Conservation (phyloP, 805 yeast genomes). For the Candida boidinii region DNA sequence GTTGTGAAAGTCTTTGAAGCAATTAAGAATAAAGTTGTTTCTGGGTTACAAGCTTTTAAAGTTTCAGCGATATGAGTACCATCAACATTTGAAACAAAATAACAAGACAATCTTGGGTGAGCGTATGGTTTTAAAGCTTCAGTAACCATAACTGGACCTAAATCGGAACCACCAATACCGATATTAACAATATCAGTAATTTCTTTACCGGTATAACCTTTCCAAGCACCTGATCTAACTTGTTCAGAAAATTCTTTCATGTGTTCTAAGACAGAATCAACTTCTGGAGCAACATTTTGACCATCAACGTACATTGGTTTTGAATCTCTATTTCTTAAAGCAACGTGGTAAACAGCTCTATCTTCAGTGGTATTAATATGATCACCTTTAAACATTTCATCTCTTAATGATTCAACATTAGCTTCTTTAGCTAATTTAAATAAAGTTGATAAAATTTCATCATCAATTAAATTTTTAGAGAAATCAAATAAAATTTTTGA, state of each 20-base stretch:
- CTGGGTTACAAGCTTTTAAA: slow-evolving; percentile 69
- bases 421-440: slow-evolving; percentile 84
- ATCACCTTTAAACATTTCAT: slow-evolving; percentile 85
- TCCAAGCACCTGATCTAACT: slow-evolving; percentile 92
- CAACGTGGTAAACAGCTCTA: slow-evolving; percentile 95
- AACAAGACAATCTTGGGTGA: slow-evolving; percentile 64
- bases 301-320: slow-evolving; percentile 87
- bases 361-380: slow-evolving; percentile 94
- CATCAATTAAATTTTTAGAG: slow-evolving; percentile 89
- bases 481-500: slow-evolving; percentile 89
- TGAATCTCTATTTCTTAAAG: slow-evolving; percentile 86
- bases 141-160: slow-evolving; percentile 99
- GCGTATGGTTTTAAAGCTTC: slow-evolving; percentile 92
- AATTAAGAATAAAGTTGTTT: slow-evolving; percentile 84
- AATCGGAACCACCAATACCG: slow-evolving; percentile 98
- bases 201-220: slow-evolving; percentile 90
- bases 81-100: slow-evolving; percentile 96
- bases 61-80: slow-evolving; percentile 96
- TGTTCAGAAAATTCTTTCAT: slow-evolving; percentile 91
- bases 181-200: slow-evolving; percentile 94
- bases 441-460: slow-evolving; percentile 62
- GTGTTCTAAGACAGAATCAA: slow-evolving; percentile 84
- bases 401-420: slow-evolving; percentile 77
- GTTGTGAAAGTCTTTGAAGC: slow-evolving; percentile 99
- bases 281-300: slow-evolving; percentile 82